Conservation (phyloP, 1,284 basidiomycete genomes). For the Pisolithus thermaeus region DNA sequence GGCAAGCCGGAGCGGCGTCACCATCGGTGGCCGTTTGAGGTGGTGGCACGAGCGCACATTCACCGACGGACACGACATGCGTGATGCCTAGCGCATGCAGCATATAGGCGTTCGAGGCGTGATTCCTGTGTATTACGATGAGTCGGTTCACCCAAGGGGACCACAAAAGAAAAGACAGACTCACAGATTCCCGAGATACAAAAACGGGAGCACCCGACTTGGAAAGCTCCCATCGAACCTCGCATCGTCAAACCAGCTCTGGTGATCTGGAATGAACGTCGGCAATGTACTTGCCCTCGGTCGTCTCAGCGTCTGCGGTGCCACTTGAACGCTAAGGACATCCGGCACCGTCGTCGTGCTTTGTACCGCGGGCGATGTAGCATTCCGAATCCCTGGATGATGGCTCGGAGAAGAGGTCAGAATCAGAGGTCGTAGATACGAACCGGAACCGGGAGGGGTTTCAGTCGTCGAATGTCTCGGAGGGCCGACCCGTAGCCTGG, state of each 20-base stretch:
- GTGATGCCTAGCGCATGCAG: slow-evolving; percentile 94
- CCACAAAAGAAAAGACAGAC: slow-evolving; percentile 29
- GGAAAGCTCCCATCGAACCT: slow-evolving; percentile 96
- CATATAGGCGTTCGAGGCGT: slow-evolving; percentile 94
- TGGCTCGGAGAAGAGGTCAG: slow-evolving; percentile 17
- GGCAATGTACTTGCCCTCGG: slow-evolving; percentile 68
- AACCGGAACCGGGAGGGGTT: not conserved
- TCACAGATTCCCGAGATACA: slow-evolving; percentile 93
- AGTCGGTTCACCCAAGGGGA: slow-evolving; percentile 7
- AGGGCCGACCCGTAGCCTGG: slow-evolving; percentile 11
- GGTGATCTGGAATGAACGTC: slow-evolving; percentile 60
- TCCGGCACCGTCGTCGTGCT: slow-evolving; percentile 4
- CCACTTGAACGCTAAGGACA: slow-evolving; percentile 2
- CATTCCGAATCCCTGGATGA: slow-evolving; percentile 7
- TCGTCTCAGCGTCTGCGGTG: slow-evolving; percentile 33
- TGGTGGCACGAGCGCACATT: slow-evolving; percentile 80
- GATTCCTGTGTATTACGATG: slow-evolving; percentile 52
- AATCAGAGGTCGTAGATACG: slow-evolving; percentile 16
- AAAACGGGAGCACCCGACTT: slow-evolving; percentile 86
- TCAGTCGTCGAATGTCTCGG: not conserved
- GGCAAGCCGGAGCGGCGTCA: slow-evolving; percentile 5
- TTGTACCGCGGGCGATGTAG: slow-evolving; percentile 9
- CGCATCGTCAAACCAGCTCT: slow-evolving; percentile 88
- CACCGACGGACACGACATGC: slow-evolving; percentile 95
- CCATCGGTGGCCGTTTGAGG: slow-evolving; percentile 27